Conservation (phyloP, 75 land plant genomes). For the Larix kaempferi region DNA sequence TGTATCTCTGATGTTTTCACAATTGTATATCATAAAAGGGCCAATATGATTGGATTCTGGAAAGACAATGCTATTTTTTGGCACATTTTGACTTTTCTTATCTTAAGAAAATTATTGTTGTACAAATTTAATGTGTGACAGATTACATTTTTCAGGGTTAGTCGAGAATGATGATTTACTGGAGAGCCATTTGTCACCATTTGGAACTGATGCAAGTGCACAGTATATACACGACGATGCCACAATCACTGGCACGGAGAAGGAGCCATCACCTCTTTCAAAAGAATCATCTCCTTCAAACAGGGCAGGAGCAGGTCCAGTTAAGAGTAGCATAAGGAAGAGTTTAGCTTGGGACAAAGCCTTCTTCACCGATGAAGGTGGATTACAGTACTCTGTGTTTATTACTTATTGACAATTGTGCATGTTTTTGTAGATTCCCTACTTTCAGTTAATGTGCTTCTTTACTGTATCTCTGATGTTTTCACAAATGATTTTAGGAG, state of each 20-base stretch:
- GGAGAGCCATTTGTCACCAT: neutral
- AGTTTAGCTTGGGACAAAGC: slow-evolving; percentile 94
- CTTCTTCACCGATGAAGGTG: slow-evolving; percentile 82
- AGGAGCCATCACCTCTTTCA: slow-evolving; percentile 4
- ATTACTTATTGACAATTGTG: too few species aligned
- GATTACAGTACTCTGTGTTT: too few species aligned
- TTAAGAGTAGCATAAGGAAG: slow-evolving; percentile 61
- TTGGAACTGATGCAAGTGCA: neutral
- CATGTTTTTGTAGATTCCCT: too few species aligned
- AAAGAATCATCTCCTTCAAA: slow-evolving; percentile 22
- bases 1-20: too few species aligned
- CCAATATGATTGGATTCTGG: too few species aligned
- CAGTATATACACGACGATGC: neutral
- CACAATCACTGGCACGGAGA: neutral
- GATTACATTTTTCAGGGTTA: neutral
- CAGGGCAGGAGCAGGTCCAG: slow-evolving; percentile 17
- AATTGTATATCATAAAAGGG: neutral
- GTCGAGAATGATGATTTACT: neutral
- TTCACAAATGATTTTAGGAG: slow-evolving; percentile 38
- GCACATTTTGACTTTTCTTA: too few species aligned
- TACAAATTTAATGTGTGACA: too few species aligned
- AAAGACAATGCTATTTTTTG: too few species aligned
- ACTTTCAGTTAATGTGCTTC: neutral
- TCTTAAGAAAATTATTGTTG: too few species aligned
- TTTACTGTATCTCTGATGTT: neutral